Percentiles rank a stretch among this genome's conserved stretches.
These are phyloP conservation scores for Fusarium piperis DNA, from an alignment of 2,329 filamentous ascomycete species.

Conservation along the genomic window DNA sequence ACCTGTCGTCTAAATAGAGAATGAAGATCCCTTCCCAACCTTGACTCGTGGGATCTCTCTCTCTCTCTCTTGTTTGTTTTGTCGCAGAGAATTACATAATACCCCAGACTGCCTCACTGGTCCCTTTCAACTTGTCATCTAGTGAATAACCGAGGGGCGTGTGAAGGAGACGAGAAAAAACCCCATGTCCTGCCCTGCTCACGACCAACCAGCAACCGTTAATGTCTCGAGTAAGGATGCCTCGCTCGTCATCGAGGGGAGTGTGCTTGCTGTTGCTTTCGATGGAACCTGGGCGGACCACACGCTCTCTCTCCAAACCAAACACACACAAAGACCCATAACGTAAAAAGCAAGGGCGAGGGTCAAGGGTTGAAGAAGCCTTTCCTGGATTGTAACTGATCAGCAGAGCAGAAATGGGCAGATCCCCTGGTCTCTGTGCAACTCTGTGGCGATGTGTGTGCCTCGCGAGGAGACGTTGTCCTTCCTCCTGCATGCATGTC, in stretches of 20 bases:
- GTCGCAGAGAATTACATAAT: background rate
- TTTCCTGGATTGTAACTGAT: conserved; percentile 1
- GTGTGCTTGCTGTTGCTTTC: background rate
- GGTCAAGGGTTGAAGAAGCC: background rate
- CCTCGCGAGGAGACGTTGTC: background rate
- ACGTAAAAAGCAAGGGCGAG: conserved; percentile 32
- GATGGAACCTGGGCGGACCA: conserved; percentile 26
- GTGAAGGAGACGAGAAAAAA: background rate
- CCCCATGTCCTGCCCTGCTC: background rate
- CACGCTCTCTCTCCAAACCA: background rate
- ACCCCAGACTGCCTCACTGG: background rate
- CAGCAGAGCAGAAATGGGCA: background rate
- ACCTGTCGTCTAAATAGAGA: background rate
- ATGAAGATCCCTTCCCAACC: background rate
- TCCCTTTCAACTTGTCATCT: background rate
- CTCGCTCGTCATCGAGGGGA: background rate
- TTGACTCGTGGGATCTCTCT: background rate
- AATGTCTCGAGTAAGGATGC: background rate
- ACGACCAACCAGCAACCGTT: conserved; percentile 14
- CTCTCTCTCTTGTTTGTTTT: background rate
- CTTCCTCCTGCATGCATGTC: background rate
- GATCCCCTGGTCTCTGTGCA: background rate
- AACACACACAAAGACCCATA: conserved; percentile 21
- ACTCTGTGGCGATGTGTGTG: background rate
- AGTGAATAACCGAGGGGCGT: background rate